Base-by-base conservation (phyloP, 345 rosid species). In the Alliaria petiolata region DNA sequence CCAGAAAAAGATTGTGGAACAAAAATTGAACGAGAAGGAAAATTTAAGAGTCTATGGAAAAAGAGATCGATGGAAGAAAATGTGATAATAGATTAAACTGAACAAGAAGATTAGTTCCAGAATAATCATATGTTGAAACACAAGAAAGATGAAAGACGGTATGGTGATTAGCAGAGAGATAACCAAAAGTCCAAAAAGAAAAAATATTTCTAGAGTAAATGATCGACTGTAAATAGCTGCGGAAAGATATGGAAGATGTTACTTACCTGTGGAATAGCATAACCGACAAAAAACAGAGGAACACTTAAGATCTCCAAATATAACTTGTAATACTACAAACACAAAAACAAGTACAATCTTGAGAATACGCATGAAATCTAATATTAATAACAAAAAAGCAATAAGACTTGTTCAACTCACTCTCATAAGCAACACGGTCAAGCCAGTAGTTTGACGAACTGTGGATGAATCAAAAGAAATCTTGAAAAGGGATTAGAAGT, bases 261-360 rank as follows among this genome's bases (percentile, higher is more conserved):
- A 62, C 30, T 76, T 81, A 93, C 97, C 86, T 88, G 93, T 25
- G 98, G 98, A 76, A 93, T 79, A 75, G 67, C 83, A 71, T 65
- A 81, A 69, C 88, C 83, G 10, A 83, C 78, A 75, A 78, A 76
- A 65, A 93, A 63, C 39, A 90, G 38, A 71, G 96, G 90, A 40
- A 89, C 50, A 3, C 90, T 76, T 66, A 87, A 45, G 64, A 89
- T 6, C 65, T 87, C 81, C 86, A 93, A 72, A 67, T 85, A 88
- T 35, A 50, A 25, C 81, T 80, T 86, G 85, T 83, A 88, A 71
- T 67, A 81, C 98, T 93, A 84, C 89, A 81, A 76, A 76, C 8
- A 71, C 8, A 52, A 54, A 79, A 63, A 74, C 28, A 44, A 46
- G 47, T 65, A 56, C 51, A 66, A 34, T 65, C 30, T 35, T 30